Evolutionary conservation across 306 rosid genomes (phyloP), one percentile per base, ranked within the genome.

Genomic region (Nissolia schottii): DNA sequence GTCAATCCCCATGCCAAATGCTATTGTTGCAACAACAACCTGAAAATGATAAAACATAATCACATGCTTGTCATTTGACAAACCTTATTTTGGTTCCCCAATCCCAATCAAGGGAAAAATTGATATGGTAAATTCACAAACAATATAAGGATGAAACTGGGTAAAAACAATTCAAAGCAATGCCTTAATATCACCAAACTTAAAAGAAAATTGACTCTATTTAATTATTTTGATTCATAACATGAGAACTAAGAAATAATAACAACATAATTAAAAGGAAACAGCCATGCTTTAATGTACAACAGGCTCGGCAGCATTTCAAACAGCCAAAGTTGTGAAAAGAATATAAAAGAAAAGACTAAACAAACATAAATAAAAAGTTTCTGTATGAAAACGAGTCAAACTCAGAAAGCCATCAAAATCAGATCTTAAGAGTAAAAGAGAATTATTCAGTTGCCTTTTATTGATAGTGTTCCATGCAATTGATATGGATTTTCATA

Each of bases 1-100:
- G 89, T 93, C 98, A 80, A 93, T 93, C 13, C 98, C 97, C 98
- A 93, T 93, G 82, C 97, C 98, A 85, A 93, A 93, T 48, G 98
- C 98, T 76, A 88, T 80, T 46, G 98, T 93, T 77, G 98, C 98
- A 73, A 93, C 98, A 59, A 93, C 90, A 61, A 93, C 96, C 98
- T 93, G 78, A 31, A 77, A 58, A 74, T 54, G 60, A 64, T 66
- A 24, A 64, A 19, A 78, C 29, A 75, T 46, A 38, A n/a, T 19
- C 10, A 31, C 11, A 16, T 32, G 22, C 24, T 13, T 4, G 46
- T 71, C 66, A 38, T 14, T 48, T 22, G 48, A 45, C 10, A 66
- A 48, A 38, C 41, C 27, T 56, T 5, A 11, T 64, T 45, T 10
- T 20, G 15, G 59, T 68, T 78, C 69, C 41, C 37, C 20, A 55